A percentile compares a stretch with the other conserved stretches of the same genome.
Evolutionary conservation across 805 yeast genomes (phyloP).

Genomic region (Suhomyces xylopsoci): DNA sequence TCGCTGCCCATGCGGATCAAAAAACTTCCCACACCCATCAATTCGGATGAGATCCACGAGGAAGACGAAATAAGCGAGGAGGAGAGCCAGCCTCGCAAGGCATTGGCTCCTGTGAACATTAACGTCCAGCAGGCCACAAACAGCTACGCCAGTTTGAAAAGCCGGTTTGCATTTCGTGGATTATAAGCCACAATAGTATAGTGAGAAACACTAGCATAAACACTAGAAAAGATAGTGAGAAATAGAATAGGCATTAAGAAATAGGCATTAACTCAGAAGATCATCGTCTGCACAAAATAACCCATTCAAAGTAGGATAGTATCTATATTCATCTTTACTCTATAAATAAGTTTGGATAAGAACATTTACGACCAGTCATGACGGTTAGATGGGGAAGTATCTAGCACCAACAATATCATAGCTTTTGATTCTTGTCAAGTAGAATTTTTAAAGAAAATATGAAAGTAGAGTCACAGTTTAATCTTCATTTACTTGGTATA

Average conservation of each 20-base stretch:
- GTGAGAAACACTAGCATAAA: neutral
- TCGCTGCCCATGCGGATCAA: neutral
- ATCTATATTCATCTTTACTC: too few species aligned
- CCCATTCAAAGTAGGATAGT: neutral
- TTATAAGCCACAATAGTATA: neutral
- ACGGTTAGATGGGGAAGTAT: too few species aligned
- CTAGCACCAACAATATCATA: neutral
- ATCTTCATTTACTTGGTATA: too few species aligned
- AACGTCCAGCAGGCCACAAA: neutral
- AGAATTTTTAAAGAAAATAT: too few species aligned
- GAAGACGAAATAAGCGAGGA: conserved; percentile 9
- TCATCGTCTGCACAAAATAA: neutral
- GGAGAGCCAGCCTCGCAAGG: conserved; percentile 3
- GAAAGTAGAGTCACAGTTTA: too few species aligned
- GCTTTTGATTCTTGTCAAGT: neutral
- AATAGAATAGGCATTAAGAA: too few species aligned
- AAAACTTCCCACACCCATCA: neutral
- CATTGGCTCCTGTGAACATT: neutral
- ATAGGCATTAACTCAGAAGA: too few species aligned
- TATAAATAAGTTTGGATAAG: neutral
- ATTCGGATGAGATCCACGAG: conserved; percentile 3
- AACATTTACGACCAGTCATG: neutral
- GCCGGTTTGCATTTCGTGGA: neutral
- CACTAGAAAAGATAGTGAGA: neutral
- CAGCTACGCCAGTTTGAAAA: neutral